Base-by-base conservation (phyloP, 2,329 filamentous ascomycete species). In the Ceratocystis destructans region DNA sequence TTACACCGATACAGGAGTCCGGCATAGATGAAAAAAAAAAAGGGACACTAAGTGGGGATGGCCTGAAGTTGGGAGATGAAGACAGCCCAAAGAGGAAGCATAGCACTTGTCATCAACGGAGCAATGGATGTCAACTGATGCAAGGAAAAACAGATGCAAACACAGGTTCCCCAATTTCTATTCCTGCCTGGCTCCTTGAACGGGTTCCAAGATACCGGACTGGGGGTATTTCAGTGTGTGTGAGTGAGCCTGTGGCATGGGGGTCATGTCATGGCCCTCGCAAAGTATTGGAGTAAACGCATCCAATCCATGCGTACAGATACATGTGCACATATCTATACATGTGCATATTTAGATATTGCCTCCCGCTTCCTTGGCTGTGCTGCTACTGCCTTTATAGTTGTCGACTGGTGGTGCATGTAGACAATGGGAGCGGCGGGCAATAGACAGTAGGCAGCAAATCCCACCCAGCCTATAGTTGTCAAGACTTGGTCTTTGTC, bases 1-100 rank as follows among this genome's bases (percentile, higher is more conserved):
- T 59, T 59, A 37, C 55, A 59, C 55, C 55, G 55, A 59, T 17
- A n/a, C n/a, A 59, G 55, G 55, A 59, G 22, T 20, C 25, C 15
- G 25, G 31, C 55, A 59, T 15, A 53, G 48, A 15, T 28, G 25
- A 6, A 53, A 37, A 15, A n/a, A 37, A n/a, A 7, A 17, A 31
- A 7, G 17, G 28, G 17, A 8, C 31, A 37, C 12, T n/a, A 59
- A 59, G 55, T n/a, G 55, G 22, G 55, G 33, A 17, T 4, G n/a
- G 25, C 22, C 4, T 17, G 28, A n/a, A 22, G 48, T 6, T 22
- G 22, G 33, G 25, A 45, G 10, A 46, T n/a, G 4, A 22, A 20
- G 22, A 62, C 20, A 17, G 17, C 28, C 59, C 2, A 33, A 37
- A 41, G 33, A 61, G 20, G 59, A 15, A 37, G n/a, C 28, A 61